Evolutionary conservation across 2,329 filamentous ascomycete species (phyloP).

Genomic region (Leptoxyphium fumago): DNA sequence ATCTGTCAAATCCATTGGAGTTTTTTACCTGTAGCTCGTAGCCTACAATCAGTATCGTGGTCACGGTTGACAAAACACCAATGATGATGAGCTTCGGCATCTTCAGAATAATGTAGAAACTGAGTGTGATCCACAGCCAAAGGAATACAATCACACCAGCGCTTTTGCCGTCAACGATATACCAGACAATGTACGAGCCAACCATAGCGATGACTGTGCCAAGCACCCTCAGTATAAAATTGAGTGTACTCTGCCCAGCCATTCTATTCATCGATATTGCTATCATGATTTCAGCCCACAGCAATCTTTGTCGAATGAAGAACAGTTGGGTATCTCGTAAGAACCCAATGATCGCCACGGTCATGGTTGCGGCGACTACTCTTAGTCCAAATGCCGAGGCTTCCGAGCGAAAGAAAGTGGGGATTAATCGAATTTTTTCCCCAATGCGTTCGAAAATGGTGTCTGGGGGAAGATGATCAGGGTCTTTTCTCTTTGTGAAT

Average conservation of each 20-base stretch:
- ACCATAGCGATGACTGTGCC: constrained; percentile 51
- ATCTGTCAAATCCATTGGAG: constrained; percentile 38
- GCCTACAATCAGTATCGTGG: constrained; percentile 30
- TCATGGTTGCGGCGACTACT: constrained; percentile 57
- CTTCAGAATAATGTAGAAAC: constrained; percentile 55
- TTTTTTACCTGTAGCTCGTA: background rate
- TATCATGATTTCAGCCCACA: constrained; percentile 65
- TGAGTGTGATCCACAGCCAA: constrained; percentile 49
- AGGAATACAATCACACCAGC: constrained; percentile 53
- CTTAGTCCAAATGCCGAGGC: constrained; percentile 58
- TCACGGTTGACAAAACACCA: constrained; percentile 48
- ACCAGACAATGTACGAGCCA: constrained; percentile 54
- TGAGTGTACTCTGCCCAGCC: constrained; percentile 57
- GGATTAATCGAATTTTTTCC: constrained; percentile 42
- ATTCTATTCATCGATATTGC: constrained; percentile 57
- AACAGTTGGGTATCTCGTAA: constrained; percentile 48
- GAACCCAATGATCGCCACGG: constrained; percentile 52
- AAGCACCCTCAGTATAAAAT: constrained; percentile 47
- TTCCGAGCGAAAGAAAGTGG: constrained; percentile 44
- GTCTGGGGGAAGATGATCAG: constrained; percentile 54
- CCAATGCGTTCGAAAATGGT: constrained; percentile 47
- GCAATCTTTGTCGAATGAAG: constrained; percentile 53
- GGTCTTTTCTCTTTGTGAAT: constrained; percentile 49
- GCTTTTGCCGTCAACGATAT: constrained; percentile 51
- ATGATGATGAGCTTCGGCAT: constrained; percentile 48